Base-by-base conservation (phyloP, 768 basidiomycete genomes). In the Xerocomus brunneocitrinus region DNA sequence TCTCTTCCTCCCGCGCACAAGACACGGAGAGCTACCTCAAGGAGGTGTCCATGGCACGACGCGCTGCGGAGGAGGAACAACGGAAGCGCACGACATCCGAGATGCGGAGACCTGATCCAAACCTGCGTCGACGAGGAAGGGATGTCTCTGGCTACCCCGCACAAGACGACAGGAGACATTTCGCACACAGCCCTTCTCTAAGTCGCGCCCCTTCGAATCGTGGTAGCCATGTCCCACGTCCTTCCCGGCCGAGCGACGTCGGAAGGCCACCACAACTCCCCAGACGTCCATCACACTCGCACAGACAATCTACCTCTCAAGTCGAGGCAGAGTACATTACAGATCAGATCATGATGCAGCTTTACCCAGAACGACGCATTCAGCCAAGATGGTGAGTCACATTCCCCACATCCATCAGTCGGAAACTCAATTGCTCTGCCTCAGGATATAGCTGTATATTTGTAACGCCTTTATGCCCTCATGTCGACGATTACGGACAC, bases 301-400 rank as follows among this genome's bases (percentile, higher is more conserved):
- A 63, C 28, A 54, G 63, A 40, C 55, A 63, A 3, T 53, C 63
- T 22, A 58, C 68, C 12, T 60, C 65, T 35, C 65, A 71, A 44
- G 68, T 64, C 50, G 62, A 69, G 52, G 59, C 66, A 13, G 68
- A 71, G 55, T 69, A 56, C 52, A 63, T 61, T 34, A 62, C 67
- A 2, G 68, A 69, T 56, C 69, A 71, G 49, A 71, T 71, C 42
- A 60, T 69, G 65, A 69, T 69, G 68, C 55, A 66, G 36, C 58
- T 69, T 10, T 71, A 71, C 40, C 68, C 68, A 27, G 68, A 69
- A 55, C 67, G 57, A 55, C 52, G 54, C 27, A 69, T 69, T 16
- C 69, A 65, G 45, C 68, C 68, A 12, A 57, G 68, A 58, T 69
- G 68, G 68, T 71, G 46, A 53, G 67, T 49, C 12, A 2, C 40